phyloP scores from a whole-genome alignment of 345 rosid genomes.

The Barbarea vulgaris region DNA sequence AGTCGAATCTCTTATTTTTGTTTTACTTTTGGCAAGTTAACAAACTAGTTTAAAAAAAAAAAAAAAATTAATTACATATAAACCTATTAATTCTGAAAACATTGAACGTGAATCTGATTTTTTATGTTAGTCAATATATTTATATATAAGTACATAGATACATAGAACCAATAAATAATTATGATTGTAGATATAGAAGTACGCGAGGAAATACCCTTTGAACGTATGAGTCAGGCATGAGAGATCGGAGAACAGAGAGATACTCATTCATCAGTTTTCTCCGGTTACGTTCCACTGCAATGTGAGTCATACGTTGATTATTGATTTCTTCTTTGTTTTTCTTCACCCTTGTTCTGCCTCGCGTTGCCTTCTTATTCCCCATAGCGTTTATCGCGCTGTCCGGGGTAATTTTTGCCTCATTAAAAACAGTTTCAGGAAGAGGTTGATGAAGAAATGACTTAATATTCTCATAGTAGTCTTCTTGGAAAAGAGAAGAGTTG shows the following conservation, averaged over 20 bases:
- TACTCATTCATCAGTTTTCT: constrained; percentile 94
- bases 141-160: not conserved
- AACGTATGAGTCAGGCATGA: constrained; percentile 88
- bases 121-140: not conserved
- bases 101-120: not conserved
- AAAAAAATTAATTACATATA: too few species aligned
- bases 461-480: constrained; percentile 20
- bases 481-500: constrained; percentile 30
- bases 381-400: not conserved
- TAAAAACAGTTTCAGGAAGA: constrained; percentile 8
- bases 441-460: constrained; percentile 12
- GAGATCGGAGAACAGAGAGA: constrained; percentile 70
- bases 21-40: not conserved
- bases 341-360: constrained; percentile 62
- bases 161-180: not conserved
- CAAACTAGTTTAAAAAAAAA: too few species aligned
- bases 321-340: constrained; percentile 85
- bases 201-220: constrained; percentile 59
- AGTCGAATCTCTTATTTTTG: not conserved
- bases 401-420: constrained; percentile 3
- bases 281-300: constrained; percentile 95
- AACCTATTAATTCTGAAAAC: not conserved
- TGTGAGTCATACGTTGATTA: constrained; percentile 96
- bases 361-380: constrained; percentile 45
- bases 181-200: not conserved